Evolutionary conservation across 768 basidiomycete species (phyloP).

Genomic region (Termitomyces sp.): DNA sequence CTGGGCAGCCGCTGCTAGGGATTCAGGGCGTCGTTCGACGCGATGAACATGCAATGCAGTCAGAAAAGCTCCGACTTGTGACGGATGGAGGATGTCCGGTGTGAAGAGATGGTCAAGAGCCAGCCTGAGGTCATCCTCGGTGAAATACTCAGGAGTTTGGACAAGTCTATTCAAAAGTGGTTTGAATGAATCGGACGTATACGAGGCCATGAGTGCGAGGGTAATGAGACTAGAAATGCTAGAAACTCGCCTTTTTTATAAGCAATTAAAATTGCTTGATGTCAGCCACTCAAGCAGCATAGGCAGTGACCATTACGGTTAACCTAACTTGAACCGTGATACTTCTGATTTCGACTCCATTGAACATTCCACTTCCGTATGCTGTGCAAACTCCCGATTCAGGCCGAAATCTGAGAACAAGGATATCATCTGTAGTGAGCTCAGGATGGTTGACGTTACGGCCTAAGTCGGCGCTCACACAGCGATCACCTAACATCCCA

Average conservation of each 20-base stretch:
- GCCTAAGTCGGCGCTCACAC: too few relatives aligned
- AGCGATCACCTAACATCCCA: too few relatives aligned
- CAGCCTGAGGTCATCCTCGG: conserved; percentile 63
- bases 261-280: too few relatives aligned
- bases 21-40: conserved; percentile 71
- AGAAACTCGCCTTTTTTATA: conserved; percentile 2
- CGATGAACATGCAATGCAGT: conserved; percentile 80
- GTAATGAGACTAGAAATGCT: not conserved
- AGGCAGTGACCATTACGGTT: too few relatives aligned
- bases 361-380: too few relatives aligned
- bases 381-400: too few relatives aligned
- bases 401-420: not conserved
- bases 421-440: not conserved
- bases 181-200: conserved; percentile 59
- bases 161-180: conserved; percentile 73
- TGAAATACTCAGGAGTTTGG: conserved; percentile 80
- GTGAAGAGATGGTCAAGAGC: conserved; percentile 76
- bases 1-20: conserved; percentile 75
- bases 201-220: conserved; percentile 13
- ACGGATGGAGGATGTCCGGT: conserved; percentile 56
- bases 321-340: not conserved
- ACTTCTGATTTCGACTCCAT: not conserved
- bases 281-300: too few relatives aligned
- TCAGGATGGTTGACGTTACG: too few relatives aligned
- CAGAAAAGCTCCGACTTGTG: conserved; percentile 88